Evolutionary conservation across 306 rosid species (phyloP).

Genomic region (Quercus alba): DNA sequence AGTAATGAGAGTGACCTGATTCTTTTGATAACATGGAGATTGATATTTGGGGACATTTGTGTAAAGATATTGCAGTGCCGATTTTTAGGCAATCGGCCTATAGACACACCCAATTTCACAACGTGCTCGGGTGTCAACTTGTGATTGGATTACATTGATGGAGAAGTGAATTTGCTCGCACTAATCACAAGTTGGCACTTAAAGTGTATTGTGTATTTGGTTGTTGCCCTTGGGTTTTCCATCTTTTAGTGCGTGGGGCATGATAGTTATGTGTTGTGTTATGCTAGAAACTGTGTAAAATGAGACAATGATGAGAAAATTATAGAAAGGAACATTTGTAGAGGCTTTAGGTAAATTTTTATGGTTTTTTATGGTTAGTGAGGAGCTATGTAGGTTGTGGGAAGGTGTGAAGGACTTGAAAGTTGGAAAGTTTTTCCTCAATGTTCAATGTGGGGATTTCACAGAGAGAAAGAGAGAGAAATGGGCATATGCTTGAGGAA

Average conservation of each 20-base stretch:
- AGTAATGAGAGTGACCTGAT: background rate
- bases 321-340: background rate
- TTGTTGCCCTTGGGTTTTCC: no score
- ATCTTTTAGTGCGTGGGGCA: background rate
- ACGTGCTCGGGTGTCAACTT: no score
- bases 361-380: background rate
- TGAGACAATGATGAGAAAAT: background rate
- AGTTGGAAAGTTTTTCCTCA: no score
- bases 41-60: background rate
- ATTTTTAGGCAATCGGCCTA: background rate
- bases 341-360: background rate
- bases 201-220: no score
- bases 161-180: rapidly evolving
- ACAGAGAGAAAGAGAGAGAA: no score
- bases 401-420: no score
- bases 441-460: no score
- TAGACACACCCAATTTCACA: no score
- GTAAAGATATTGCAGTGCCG: background rate
- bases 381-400: background rate
- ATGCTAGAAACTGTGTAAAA: background rate
- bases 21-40: background rate
- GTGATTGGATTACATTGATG: no score
- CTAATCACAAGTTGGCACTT: no score
- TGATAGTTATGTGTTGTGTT: background rate
- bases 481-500: no score